These are phyloP conservation scores for Kodamaea fukazawae DNA, from an alignment of 805 yeast species.

Conservation along the genomic window DNA sequence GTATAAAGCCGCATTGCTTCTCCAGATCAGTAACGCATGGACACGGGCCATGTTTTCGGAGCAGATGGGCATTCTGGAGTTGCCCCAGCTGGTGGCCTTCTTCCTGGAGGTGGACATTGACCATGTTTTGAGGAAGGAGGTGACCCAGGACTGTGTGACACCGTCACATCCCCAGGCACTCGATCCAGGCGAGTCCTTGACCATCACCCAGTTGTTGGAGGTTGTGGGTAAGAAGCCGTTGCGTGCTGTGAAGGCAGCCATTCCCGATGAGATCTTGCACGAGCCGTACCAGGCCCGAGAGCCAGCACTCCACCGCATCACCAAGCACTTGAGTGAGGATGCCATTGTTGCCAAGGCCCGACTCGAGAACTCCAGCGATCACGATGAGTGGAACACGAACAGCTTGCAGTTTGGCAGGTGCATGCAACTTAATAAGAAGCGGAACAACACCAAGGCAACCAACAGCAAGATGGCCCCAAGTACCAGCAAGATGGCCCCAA, in stretches of 20 bases:
- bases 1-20: conserved; percentile 73
- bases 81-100: conserved; percentile 95
- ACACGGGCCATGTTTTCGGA: conserved; percentile 94
- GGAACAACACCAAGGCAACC: conserved; percentile 1
- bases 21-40: conserved; percentile 92
- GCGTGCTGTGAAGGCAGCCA: background rate
- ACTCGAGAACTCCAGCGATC: conserved; percentile 29
- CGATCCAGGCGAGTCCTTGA: conserved; percentile 74
- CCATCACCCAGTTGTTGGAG: conserved; percentile 54
- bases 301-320: conserved; percentile 16
- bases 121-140: conserved; percentile 84
- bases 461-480: too few relatives aligned
- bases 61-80: conserved; percentile 80
- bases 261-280: conserved; percentile 6
- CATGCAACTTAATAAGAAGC: conserved; percentile 8
- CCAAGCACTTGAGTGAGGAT: conserved; percentile 15
- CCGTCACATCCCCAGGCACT: conserved; percentile 72
- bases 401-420: conserved; percentile 17
- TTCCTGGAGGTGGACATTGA: conserved; percentile 94
- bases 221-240: conserved; percentile 16
- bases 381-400: background rate
- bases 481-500: background rate
- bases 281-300: conserved; percentile 13
- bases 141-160: conserved; percentile 85
- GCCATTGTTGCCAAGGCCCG: conserved; percentile 22